A percentile compares a stretch with the other conserved stretches of the same genome.
phyloP scores from a whole-genome alignment of 768 basidiomycete species.

The Tricholomella constricta region DNA sequence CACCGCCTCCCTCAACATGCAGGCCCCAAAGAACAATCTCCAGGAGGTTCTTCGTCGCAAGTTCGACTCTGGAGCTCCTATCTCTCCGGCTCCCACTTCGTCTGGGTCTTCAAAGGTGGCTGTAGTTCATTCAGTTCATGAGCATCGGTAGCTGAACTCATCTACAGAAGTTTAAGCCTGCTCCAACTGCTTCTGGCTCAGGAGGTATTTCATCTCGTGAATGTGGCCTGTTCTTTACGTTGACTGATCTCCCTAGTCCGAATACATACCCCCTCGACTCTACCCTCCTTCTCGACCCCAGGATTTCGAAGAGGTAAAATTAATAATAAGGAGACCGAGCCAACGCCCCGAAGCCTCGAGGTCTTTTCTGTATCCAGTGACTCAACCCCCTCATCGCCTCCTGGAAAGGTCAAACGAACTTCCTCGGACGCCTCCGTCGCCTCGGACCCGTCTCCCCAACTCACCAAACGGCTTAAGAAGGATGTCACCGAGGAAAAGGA shows the following conservation, averaged over 20 bases:
- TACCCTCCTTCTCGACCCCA: constrained; percentile 49
- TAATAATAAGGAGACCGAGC: constrained; percentile 8
- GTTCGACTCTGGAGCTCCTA: constrained; percentile 6
- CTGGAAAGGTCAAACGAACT: constrained; percentile 36
- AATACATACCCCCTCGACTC: constrained; percentile 23
- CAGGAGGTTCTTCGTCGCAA: constrained; percentile 37
- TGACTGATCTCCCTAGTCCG: constrained; percentile 20
- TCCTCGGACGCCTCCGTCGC: constrained; percentile 40
- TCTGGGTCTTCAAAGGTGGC: constrained; percentile 22
- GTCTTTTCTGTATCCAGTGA: constrained; percentile 40
- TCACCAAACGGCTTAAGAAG: constrained; percentile 35
- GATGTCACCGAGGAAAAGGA: constrained; percentile 34
- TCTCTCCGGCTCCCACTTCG: constrained; percentile 5
- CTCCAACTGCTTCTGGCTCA: constrained; percentile 21
- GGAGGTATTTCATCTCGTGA: not conserved
- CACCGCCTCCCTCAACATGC: constrained; percentile 13
- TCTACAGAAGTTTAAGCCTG: constrained; percentile 18
- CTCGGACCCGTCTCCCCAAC: constrained; percentile 30
- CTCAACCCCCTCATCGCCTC: constrained; percentile 39
- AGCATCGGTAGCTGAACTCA: not conserved
- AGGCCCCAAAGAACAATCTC: constrained; percentile 39
- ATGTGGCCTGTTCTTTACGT: not conserved
- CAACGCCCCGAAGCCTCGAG: constrained; percentile 22
- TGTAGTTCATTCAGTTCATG: not conserved
- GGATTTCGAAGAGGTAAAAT: constrained; percentile 36